phyloP scores from a whole-genome alignment of 1,139 yeast species.

The Neolecta irregularis region DNA sequence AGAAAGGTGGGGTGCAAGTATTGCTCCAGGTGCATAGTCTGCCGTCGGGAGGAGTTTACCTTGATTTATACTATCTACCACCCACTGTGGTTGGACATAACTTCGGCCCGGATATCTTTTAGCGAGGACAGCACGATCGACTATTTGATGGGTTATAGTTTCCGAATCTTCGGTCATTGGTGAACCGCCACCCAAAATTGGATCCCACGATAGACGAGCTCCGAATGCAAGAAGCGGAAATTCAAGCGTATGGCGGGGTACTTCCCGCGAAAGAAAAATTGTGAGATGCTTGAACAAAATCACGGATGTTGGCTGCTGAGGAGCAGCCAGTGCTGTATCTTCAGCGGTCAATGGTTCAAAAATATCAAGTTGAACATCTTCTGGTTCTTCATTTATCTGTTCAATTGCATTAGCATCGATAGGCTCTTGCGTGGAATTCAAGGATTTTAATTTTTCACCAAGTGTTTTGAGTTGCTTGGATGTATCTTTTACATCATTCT shows the following conservation, averaged over 20 bases:
- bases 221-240: constrained; percentile 78
- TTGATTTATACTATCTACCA: constrained; percentile 80
- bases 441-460: constrained; percentile 1
- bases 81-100: constrained; percentile 95
- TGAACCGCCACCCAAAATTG: constrained; percentile 54
- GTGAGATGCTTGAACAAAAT: constrained; percentile 63
- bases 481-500: background rate
- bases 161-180: constrained; percentile 20
- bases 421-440: background rate
- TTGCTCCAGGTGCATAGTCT: constrained; percentile 82
- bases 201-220: constrained; percentile 72
- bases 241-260: constrained; percentile 80
- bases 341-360: background rate
- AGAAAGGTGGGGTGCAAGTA: constrained; percentile 88
- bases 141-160: constrained; percentile 78
- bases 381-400: background rate
- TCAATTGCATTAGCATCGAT: background rate
- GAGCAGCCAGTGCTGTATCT: background rate
- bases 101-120: constrained; percentile 81
- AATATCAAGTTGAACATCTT: background rate
- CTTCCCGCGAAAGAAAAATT: constrained; percentile 89
- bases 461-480: background rate
- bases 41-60: constrained; percentile 59
- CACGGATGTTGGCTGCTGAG: background rate
- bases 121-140: constrained; percentile 73